Evolutionary conservation across 2,329 filamentous ascomycete genomes (phyloP).

Genomic region (Zalaria obscura): DNA sequence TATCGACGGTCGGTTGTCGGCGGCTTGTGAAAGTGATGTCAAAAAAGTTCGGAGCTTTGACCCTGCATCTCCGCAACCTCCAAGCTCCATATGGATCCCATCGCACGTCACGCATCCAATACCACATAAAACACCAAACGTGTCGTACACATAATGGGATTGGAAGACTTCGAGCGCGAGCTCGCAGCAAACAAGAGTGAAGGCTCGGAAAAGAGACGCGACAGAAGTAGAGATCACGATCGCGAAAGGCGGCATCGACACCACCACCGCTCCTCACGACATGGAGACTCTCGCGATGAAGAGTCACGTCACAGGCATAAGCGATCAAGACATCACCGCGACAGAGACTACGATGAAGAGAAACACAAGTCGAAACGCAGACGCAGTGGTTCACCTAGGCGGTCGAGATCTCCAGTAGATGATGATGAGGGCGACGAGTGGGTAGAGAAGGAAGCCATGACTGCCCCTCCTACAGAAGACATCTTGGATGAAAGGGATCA

Average conservation of each 20-base stretch:
- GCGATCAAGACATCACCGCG: conserved; percentile 42
- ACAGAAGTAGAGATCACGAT: conserved; percentile 21
- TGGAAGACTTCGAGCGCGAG: conserved; percentile 66
- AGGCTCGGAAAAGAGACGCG: conserved; percentile 34
- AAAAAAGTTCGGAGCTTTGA: no score
- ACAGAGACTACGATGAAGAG: conserved; percentile 26
- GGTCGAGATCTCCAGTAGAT: conserved; percentile 10
- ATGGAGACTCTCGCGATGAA: conserved; percentile 18
- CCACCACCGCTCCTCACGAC: conserved; percentile 32
- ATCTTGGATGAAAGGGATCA: conserved; percentile 27
- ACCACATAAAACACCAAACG: background rate
- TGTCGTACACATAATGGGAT: conserved; percentile 30
- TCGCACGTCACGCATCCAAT: background rate
- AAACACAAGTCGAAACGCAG: conserved; percentile 15
- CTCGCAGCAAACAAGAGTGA: conserved; percentile 52
- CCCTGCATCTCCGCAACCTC: no score
- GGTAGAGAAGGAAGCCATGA: conserved; percentile 29
- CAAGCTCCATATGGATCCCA: no score
- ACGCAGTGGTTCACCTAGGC: conserved; percentile 17
- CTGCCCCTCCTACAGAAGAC: conserved; percentile 26
- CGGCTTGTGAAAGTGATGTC: no score
- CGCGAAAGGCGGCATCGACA: conserved; percentile 28
- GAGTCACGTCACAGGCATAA: conserved; percentile 43
- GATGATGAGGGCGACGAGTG: conserved; percentile 30
- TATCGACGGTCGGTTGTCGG: no score